Percentiles rank a stretch among this genome's conserved stretches.
Evolutionary conservation across 441 rosid species (phyloP).

Genomic region (Gossypium aridum): DNA sequence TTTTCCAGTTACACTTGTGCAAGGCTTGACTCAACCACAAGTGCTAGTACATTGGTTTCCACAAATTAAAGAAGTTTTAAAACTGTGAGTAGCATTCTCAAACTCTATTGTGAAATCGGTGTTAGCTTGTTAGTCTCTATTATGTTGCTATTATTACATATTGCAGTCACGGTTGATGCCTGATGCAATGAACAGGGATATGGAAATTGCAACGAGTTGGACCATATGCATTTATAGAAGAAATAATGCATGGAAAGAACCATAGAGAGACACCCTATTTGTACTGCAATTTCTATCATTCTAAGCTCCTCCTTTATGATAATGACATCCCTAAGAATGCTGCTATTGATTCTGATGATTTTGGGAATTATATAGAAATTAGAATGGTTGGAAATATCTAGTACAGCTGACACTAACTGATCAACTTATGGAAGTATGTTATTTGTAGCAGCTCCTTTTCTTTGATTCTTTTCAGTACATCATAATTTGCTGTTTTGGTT

Average conservation of each 20-base stretch:
- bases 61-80: constrained; percentile 49
- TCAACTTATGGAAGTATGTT: neutral
- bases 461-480: neutral
- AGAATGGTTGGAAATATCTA: neutral
- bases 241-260: neutral
- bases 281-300: neutral
- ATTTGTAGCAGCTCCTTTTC: neutral
- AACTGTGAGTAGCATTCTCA: constrained; percentile 40
- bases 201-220: neutral
- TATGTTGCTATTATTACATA: neutral
- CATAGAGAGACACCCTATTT: neutral
- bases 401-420: neutral
- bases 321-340: neutral
- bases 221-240: neutral
- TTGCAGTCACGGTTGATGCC: neutral
- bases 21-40: constrained; percentile 73
- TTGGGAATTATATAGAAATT: neutral
- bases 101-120: constrained; percentile 3
- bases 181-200: neutral
- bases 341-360: neutral
- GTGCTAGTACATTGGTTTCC: constrained; percentile 55
- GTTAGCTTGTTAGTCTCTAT: neutral
- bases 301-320: neutral
- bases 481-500: neutral
- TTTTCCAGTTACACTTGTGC: constrained; percentile 70